Percentiles rank a stretch among this genome's conserved stretches.
These are phyloP conservation scores for Pseudogymnoascus sp. DNA, from an alignment of 2,329 filamentous ascomycete genomes.

Conservation along the genomic window DNA sequence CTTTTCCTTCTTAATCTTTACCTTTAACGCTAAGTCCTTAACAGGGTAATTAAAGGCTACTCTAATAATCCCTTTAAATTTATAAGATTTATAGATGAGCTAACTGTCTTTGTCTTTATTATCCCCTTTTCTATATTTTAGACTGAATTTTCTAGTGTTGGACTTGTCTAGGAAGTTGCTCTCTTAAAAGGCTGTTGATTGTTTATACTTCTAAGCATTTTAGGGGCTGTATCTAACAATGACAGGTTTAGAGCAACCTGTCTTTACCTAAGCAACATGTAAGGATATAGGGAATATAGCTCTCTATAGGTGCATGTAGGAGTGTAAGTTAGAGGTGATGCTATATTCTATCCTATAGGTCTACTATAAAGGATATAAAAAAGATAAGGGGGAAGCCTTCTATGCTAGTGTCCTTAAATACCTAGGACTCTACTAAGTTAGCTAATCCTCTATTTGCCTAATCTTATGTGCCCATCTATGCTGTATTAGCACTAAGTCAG, in stretches of 20 bases:
- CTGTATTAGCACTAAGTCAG: too few species aligned
- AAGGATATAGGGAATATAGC: too few species aligned
- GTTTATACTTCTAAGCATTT: conserved; percentile 10
- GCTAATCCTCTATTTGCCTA: too few species aligned
- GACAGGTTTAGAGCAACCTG: conserved; percentile 1
- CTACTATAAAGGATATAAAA: too few species aligned
- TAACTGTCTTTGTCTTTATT: neutral
- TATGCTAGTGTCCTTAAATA: too few species aligned
- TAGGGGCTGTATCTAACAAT: conserved; percentile 7
- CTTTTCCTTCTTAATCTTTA: neutral
- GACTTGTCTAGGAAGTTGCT: neutral
- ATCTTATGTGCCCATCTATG: too few species aligned
- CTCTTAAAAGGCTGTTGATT: neutral
- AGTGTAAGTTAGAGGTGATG: too few species aligned
- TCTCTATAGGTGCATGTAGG: too few species aligned
- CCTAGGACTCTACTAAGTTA: too few species aligned
- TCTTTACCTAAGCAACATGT: conserved; percentile 4
- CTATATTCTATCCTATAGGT: too few species aligned
- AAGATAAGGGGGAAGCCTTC: too few species aligned
- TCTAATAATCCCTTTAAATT: conserved; percentile 3
- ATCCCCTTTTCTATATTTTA: neutral
- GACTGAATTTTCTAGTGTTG: neutral
- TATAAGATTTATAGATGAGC: neutral
- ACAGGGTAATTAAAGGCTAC: conserved; percentile 1
- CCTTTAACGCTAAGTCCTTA: neutral